Evolutionary conservation across 176 grass and related monocot genomes (phyloP).

Genomic region (Carex littledalei): DNA sequence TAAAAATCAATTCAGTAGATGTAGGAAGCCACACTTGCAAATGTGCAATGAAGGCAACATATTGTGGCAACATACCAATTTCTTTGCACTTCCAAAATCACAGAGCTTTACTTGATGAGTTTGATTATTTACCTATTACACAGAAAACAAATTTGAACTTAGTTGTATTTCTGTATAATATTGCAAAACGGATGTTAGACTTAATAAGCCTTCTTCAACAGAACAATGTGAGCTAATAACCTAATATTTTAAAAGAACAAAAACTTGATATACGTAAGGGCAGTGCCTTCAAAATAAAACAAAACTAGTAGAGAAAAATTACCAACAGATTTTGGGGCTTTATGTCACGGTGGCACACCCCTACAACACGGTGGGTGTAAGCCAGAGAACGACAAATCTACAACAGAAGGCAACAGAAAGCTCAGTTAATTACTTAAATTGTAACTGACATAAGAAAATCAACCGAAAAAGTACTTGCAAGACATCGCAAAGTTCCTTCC

Average conservation of each 20-base stretch:
- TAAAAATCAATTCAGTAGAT: constrained; percentile 19
- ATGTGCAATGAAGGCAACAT: neutral
- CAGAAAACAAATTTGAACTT: constrained; percentile 8
- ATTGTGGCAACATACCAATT: constrained; percentile 48
- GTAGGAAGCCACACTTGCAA: neutral
- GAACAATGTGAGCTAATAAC: neutral
- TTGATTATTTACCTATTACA: constrained; percentile 73
- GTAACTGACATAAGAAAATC: neutral
- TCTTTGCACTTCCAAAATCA: constrained; percentile 97
- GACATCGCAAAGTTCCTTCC: neutral
- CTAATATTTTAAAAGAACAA: neutral
- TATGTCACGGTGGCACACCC: constrained; percentile 91
- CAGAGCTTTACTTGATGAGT: constrained; percentile 92
- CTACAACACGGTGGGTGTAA: constrained; percentile 79
- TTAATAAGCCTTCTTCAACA: constrained; percentile 11
- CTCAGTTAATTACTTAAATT: neutral
- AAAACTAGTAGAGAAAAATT: constrained; percentile 23
- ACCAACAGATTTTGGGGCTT: constrained; percentile 96
- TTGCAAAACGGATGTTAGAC: neutral
- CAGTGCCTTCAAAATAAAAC: neutral
- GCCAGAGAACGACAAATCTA: constrained; percentile 91
- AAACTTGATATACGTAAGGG: neutral
- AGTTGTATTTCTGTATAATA: neutral
- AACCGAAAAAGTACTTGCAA: neutral
- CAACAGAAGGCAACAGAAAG: neutral